Conservation (phyloP, 2,329 filamentous ascomycete genomes). For the Plenodomus lindquistii region DNA sequence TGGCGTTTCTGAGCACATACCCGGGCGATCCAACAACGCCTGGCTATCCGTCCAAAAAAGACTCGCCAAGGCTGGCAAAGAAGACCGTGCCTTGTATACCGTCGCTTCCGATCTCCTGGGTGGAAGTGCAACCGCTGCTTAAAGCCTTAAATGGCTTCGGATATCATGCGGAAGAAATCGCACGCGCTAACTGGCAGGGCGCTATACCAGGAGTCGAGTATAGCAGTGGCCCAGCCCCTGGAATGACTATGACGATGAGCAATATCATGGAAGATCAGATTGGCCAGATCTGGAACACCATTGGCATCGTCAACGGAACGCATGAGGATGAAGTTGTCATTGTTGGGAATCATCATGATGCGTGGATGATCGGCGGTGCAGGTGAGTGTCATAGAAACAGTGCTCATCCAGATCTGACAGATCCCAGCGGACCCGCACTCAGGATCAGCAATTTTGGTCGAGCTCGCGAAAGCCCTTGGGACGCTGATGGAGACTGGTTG, state of each 20-base stretch:
- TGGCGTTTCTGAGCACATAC: slow-evolving; percentile 65
- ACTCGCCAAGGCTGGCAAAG: slow-evolving; percentile 68
- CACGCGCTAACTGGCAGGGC: slow-evolving; percentile 41
- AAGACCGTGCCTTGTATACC: slow-evolving; percentile 71
- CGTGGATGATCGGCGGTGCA: slow-evolving; percentile 58
- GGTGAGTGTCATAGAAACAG: neutral
- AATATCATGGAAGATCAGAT: slow-evolving; percentile 77
- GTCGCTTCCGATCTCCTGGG: slow-evolving; percentile 82
- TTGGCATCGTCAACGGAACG: slow-evolving; percentile 67
- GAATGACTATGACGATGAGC: slow-evolving; percentile 44
- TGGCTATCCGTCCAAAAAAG: slow-evolving; percentile 80
- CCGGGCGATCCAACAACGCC: slow-evolving; percentile 45
- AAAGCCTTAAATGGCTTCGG: slow-evolving; percentile 82
- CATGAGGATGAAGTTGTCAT: slow-evolving; percentile 60
- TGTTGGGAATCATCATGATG: slow-evolving; percentile 58
- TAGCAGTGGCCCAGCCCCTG: slow-evolving; percentile 54
- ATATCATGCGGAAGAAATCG: slow-evolving; percentile 53
- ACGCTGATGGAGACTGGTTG: slow-evolving; percentile 53
- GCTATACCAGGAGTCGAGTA: slow-evolving; percentile 34
- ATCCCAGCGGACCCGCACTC: slow-evolving; percentile 53
- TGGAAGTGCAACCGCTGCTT: slow-evolving; percentile 78
- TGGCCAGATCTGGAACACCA: slow-evolving; percentile 79
- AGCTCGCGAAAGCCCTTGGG: slow-evolving; percentile 54
- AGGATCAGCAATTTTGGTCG: slow-evolving; percentile 54
- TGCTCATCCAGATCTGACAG: neutral